These are phyloP conservation scores for Saccharomyces pastorianus DNA, from an alignment of 1,139 yeast genomes.

Conservation along the genomic window DNA sequence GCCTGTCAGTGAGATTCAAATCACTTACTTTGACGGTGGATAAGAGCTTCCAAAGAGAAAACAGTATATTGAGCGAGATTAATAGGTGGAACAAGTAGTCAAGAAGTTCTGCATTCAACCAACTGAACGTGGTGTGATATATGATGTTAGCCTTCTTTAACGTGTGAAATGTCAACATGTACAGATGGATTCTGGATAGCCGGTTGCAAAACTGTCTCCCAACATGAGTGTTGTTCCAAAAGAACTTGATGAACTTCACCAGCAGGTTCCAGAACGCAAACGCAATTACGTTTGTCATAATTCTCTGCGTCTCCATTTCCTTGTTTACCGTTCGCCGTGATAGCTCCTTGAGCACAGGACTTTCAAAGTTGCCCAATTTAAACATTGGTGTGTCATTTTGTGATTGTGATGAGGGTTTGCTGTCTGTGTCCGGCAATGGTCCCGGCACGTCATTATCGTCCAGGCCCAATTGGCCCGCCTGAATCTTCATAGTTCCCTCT, in stretches of 20 bases:
- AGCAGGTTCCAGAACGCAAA: slow-evolving; percentile 27
- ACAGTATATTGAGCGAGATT: slow-evolving; percentile 33
- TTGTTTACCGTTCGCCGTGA: slow-evolving; percentile 34
- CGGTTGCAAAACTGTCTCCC: slow-evolving; percentile 10
- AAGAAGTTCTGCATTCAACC: slow-evolving; percentile 8
- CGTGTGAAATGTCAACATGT: not conserved
- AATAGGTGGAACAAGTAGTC: slow-evolving; percentile 28
- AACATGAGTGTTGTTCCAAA: slow-evolving; percentile 18
- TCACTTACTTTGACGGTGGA: slow-evolving; percentile 33
- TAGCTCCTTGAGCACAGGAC: slow-evolving; percentile 31
- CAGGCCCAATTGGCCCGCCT: not conserved
- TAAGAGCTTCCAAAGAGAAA: slow-evolving; percentile 33
- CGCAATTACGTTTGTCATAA: slow-evolving; percentile 31
- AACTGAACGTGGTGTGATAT: not conserved
- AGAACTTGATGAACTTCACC: slow-evolving; percentile 22
- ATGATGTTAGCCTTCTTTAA: not conserved
- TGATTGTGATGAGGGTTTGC: not conserved
- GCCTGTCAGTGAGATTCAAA: slow-evolving; percentile 36
- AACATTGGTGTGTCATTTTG: not conserved
- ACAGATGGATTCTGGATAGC: not conserved
- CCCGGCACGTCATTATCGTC: not conserved
- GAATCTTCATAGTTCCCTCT: not conserved
- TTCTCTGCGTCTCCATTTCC: slow-evolving; percentile 34
- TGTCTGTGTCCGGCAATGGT: not conserved
- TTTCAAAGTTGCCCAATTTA: slow-evolving; percentile 23